phyloP scores from a whole-genome alignment of 2,329 filamentous ascomycete species.

The Polytolypa hystricis region DNA sequence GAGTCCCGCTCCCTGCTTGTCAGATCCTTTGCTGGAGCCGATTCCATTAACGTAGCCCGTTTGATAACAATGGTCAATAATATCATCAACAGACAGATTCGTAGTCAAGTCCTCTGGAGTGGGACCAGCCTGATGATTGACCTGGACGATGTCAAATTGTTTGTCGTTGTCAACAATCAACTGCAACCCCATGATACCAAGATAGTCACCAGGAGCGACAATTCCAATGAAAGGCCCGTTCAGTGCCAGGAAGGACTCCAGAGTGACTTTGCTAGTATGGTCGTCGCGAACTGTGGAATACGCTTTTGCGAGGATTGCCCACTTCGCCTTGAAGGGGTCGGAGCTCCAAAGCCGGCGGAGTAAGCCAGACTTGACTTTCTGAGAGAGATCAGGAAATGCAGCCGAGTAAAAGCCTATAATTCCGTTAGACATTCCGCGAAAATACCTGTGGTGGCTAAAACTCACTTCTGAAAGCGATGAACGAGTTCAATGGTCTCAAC shows the following conservation, averaged over 20 bases:
- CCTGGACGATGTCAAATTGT: conserved; percentile 15
- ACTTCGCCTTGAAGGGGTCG: conserved; percentile 42
- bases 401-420: conserved; percentile 37
- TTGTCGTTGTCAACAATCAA: conserved; percentile 23
- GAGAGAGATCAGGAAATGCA: conserved; percentile 37
- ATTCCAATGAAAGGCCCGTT: conserved; percentile 39
- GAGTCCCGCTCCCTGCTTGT: conserved; percentile 9
- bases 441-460: conserved; percentile 3
- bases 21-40: conserved; percentile 6
- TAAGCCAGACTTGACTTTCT: conserved; percentile 43
- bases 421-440: conserved; percentile 5
- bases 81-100: conserved; percentile 22
- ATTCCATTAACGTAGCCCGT: conserved; percentile 18
- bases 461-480: conserved; percentile 30
- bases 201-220: conserved; percentile 35
- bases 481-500: conserved; percentile 25
- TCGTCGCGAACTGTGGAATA: conserved; percentile 45
- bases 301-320: conserved; percentile 43
- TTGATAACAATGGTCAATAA: conserved; percentile 23
- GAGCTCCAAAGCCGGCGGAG: conserved; percentile 40
- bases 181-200: conserved; percentile 38
- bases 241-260: conserved; percentile 38
- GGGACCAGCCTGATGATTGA: conserved; percentile 11
- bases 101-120: conserved; percentile 17
- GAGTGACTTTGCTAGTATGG: conserved; percentile 36